Evolutionary conservation across 306 rosid genomes (phyloP).

Genomic region (Gastrolobium villosum): DNA sequence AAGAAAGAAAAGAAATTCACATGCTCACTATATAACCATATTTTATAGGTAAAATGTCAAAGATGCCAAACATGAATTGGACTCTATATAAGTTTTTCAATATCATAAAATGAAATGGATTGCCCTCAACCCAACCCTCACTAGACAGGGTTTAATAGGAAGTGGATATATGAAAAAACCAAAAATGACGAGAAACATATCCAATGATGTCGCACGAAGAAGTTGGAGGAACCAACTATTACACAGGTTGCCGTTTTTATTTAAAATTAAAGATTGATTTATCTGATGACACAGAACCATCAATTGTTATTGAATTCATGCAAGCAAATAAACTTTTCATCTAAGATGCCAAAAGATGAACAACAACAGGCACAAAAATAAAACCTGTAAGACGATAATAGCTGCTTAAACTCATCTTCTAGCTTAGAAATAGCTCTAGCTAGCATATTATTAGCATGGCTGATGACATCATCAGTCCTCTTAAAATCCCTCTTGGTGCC

Average conservation of each 20-base stretch:
- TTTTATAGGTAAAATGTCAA: conserved; percentile 31
- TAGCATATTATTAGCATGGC: conserved; percentile 77
- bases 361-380: conserved; percentile 40
- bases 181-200: conserved; percentile 13
- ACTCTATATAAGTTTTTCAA: background rate
- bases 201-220: conserved; percentile 13
- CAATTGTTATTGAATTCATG: conserved; percentile 23
- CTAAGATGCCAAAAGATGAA: conserved; percentile 40
- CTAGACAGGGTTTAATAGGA: no score
- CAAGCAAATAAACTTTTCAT: conserved; percentile 35
- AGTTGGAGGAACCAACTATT: conserved; percentile 7
- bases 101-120: background rate
- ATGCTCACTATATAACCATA: background rate
- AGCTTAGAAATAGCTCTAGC: conserved; percentile 89
- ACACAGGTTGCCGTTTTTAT: conserved; percentile 1
- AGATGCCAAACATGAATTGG: conserved; percentile 18
- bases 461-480: conserved; percentile 75
- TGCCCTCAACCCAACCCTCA: no score
- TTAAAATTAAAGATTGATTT: conserved; percentile 18
- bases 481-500: conserved; percentile 74
- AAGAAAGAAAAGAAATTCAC: conserved; percentile 22
- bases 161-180: background rate
- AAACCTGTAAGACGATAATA: conserved; percentile 83
- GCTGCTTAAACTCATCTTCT: conserved; percentile 88
- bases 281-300: conserved; percentile 7